Evolutionary conservation across 768 basidiomycete species (phyloP).

Genomic region (Lyophyllum semitale): DNA sequence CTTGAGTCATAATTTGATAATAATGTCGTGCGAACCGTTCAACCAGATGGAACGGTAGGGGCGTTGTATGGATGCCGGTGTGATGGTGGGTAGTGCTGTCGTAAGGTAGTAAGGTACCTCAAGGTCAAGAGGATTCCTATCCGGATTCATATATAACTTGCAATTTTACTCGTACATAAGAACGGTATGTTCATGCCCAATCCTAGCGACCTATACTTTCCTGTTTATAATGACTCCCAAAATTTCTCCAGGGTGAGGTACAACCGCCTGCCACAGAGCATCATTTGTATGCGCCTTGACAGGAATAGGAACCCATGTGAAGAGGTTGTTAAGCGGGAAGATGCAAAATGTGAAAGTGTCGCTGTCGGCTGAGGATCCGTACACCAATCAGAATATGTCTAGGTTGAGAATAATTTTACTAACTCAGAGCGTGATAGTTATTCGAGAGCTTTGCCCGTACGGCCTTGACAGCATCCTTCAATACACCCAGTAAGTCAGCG

Average conservation of each 20-base stretch:
- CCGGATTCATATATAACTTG: too few species aligned
- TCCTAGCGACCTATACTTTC: not conserved
- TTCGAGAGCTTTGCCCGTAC: not conserved
- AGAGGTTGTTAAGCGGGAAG: not conserved
- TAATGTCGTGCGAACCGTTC: too few species aligned
- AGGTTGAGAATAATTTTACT: not conserved
- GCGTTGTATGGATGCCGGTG: too few species aligned
- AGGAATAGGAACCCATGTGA: constrained; percentile 3
- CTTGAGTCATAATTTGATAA: too few species aligned
- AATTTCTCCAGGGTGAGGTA: constrained; percentile 5
- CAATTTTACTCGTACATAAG: too few species aligned
- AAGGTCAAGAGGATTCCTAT: too few species aligned
- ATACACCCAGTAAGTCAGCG: not conserved
- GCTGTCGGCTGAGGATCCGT: too few species aligned
- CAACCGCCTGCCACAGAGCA: constrained; percentile 6
- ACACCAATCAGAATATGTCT: not conserved
- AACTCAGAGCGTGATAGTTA: too few species aligned
- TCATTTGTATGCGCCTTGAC: not conserved
- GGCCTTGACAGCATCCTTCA: not conserved
- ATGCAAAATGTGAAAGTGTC: constrained; percentile 1
- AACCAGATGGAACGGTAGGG: too few species aligned
- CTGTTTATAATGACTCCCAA: constrained; percentile 1
- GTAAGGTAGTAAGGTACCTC: too few species aligned
- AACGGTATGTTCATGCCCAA: too few species aligned
- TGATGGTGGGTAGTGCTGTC: too few species aligned